Evolutionary conservation across 345 rosid genomes (phyloP), one percentile per base, ranked within the genome.

Genomic region (Salix viminalis): DNA sequence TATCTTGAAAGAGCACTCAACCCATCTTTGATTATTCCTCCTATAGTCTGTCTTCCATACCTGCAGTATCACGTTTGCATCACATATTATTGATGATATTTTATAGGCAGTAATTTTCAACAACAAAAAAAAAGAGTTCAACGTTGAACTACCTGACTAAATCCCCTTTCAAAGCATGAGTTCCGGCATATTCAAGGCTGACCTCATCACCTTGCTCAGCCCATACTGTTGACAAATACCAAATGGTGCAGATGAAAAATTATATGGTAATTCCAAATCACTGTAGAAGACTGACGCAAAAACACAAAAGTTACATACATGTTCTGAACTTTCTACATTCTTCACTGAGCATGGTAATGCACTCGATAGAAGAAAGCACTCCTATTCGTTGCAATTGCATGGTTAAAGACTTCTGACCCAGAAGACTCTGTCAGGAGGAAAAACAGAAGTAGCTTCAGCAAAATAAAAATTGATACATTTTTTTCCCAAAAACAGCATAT

Each of bases 201-300:
- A 96, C 76, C 80, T 93, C 99, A 67, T 96, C 99, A 71, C 99
- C 98, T 83, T 96, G 98, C 89, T 93, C 94, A 26, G 99, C 98
- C 99, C 99, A 96, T 84, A 93, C 99, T 96, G 66, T 71, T 13
- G 73, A 69, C 18, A 50, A 60, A 73, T 67, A 5, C 39, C 71
- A 37, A 39, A 41, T 65, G 76, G 71, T 23, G 36, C 3, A 21
- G 23, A 78, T 28, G 50, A 48, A 41, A 26, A 36, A 67, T 79
- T 39, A 67, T 21, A 71, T 15, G 70, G 18, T 23, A 4, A 75
- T 36, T 74, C 68, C 70, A 69, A 73, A 77, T 50, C 41, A 54
- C 42, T 48, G 70, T 66, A 30, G 30, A 75, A 65, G 34, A 71
- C 48, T 7, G 37, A 39, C 52, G 67, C 44, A 61, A 76, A 68